Conservation (phyloP, 2,329 filamentous ascomycete species). For the Apiospora koreana region DNA sequence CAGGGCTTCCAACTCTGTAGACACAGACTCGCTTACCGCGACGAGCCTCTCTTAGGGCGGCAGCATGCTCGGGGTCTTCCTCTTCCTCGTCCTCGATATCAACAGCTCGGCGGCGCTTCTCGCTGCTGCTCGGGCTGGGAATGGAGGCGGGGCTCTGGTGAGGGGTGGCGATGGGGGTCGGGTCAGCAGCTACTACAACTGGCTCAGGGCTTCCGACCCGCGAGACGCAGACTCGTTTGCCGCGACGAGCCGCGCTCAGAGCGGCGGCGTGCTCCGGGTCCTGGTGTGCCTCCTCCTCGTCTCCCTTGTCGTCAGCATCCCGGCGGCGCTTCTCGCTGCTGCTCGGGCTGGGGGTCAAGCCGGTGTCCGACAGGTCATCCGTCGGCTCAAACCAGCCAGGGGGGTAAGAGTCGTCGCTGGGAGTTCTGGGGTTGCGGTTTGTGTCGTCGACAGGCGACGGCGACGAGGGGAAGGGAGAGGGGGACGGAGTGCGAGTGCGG, state of each 20-base stretch:
- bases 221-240: not conserved
- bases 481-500: too few relatives aligned
- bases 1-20: not conserved
- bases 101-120: not conserved
- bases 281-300: not conserved
- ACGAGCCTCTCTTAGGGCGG: not conserved
- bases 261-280: too few relatives aligned
- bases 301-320: not conserved
- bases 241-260: not conserved
- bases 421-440: too few relatives aligned
- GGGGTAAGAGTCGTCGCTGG: not conserved
- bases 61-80: too few relatives aligned
- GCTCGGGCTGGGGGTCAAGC: not conserved
- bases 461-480: too few relatives aligned
- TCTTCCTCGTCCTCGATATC: not conserved
- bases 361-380: not conserved
- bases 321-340: not conserved
- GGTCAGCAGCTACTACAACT: not conserved
- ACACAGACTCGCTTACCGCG: not conserved
- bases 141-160: too few relatives aligned
- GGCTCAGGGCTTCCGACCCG: not conserved
- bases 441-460: too few relatives aligned
- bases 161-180: not conserved
- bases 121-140: not conserved
- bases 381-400: not conserved